These are phyloP conservation scores for Leishmania tropica DNA, from an alignment of 208 protist genomes.

Conservation along the genomic window DNA sequence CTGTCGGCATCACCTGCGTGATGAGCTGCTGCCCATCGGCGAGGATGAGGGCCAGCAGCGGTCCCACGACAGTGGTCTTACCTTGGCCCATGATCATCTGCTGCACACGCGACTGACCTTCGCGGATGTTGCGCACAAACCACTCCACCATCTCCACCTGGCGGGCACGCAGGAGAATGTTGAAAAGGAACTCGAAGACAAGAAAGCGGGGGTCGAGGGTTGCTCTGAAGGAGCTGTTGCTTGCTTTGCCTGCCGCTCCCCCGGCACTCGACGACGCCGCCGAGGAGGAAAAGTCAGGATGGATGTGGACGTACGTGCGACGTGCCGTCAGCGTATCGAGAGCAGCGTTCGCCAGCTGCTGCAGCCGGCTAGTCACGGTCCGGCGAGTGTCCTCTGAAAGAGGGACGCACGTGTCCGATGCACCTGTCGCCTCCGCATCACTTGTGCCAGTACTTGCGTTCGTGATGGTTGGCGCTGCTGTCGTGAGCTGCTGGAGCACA, in stretches of 20 bases:
- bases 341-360: slow-evolving; percentile 46
- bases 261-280: background rate
- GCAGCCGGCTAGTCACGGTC: slow-evolving; percentile 38
- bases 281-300: background rate
- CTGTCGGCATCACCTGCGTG: slow-evolving; percentile 92
- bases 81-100: slow-evolving; percentile 97
- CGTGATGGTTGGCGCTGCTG: background rate
- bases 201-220: slow-evolving; percentile 90
- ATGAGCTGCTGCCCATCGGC: slow-evolving; percentile 93
- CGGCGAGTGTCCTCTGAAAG: slow-evolving; percentile 29
- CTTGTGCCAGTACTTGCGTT: background rate
- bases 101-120: slow-evolving; percentile 86
- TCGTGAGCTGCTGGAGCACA: slow-evolving; percentile 24
- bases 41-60: slow-evolving; percentile 93
- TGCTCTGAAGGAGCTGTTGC: slow-evolving; percentile 7
- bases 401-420: background rate
- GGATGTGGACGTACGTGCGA: slow-evolving; percentile 60
- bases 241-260: background rate
- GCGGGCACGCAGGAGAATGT: slow-evolving; percentile 90
- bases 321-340: slow-evolving; percentile 57
- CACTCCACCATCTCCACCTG: slow-evolving; percentile 94
- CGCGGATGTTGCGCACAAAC: slow-evolving; percentile 72
- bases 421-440: background rate
- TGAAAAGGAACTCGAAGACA: slow-evolving; percentile 94
- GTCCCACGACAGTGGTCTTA: slow-evolving; percentile 95